Evolutionary conservation across 495 filamentous ascomycete species (phyloP).

Genomic region (Aspergillus ellipticus): DNA sequence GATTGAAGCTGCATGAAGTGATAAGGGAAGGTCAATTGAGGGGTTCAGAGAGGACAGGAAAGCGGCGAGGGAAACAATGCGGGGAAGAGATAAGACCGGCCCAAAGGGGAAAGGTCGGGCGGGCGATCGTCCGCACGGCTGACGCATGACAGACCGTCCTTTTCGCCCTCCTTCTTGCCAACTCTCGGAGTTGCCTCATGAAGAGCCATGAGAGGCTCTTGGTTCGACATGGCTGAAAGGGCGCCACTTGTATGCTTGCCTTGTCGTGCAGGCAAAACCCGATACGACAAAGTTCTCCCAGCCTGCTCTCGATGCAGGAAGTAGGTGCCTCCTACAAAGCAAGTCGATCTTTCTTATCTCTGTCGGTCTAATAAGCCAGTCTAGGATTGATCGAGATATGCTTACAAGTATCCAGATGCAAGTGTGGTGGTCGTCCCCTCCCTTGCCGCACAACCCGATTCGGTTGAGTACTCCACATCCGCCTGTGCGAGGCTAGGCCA

Average conservation of each 20-base stretch:
- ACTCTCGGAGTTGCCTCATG: too few relatives aligned
- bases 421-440: not conserved
- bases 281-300: not conserved
- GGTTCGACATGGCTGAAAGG: not conserved
- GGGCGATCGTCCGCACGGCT: too few relatives aligned
- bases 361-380: not conserved
- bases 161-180: too few relatives aligned
- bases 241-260: not conserved
- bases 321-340: not conserved
- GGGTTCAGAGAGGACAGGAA: too few relatives aligned
- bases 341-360: not conserved
- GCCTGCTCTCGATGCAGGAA: not conserved
- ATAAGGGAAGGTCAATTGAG: too few relatives aligned
- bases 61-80: too few relatives aligned
- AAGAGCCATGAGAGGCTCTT: too few relatives aligned
- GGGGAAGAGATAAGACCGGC: too few relatives aligned
- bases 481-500: not conserved
- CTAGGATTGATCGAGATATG: not conserved
- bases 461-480: not conserved
- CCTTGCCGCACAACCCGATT: not conserved
- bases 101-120: too few relatives aligned
- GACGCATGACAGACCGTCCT: too few relatives aligned
- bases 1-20: too few relatives aligned
- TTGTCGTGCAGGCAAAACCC: not conserved
- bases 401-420: not conserved